A percentile compares a stretch with the other conserved stretches of the same genome.
Evolutionary conservation across 163 green algal species (phyloP).

Genomic region (Chlamydomonas reinhardtii): DNA sequence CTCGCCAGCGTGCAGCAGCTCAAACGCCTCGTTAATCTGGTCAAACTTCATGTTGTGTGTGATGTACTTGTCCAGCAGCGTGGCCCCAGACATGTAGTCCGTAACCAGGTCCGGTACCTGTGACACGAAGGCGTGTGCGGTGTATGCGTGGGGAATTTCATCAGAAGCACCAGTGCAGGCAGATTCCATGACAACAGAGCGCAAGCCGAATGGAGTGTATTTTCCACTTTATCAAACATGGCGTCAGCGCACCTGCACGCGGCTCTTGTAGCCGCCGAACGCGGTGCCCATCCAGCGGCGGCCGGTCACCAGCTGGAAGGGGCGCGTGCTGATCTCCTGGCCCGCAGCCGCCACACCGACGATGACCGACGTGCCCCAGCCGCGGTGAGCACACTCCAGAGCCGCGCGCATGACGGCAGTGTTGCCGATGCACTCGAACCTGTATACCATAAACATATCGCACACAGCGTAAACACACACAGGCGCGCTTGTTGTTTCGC

Average conservation of each 20-base stretch:
- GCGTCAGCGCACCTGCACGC: conserved; percentile 68
- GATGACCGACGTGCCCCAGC: conserved; percentile 94
- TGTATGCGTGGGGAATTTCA: no score
- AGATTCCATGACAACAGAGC: no score
- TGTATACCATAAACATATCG: no score
- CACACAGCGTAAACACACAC: no score
- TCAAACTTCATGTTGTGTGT: conserved; percentile 90
- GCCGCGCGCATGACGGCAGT: conserved; percentile 95
- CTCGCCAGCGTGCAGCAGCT: conserved; percentile 93
- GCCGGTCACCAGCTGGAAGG: conserved; percentile 99
- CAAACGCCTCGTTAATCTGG: conserved; percentile 97
- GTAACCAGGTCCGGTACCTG: conserved; percentile 93
- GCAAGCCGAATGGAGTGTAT: no score
- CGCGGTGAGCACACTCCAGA: conserved; percentile 94
- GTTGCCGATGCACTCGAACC: conserved; percentile 93
- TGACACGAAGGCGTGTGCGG: background rate
- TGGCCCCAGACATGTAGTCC: conserved; percentile 87
- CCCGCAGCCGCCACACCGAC: conserved; percentile 96
- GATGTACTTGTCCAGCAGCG: conserved; percentile 97
- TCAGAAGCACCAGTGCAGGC: no score
- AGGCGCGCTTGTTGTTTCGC: no score
- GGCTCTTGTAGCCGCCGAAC: conserved; percentile 97
- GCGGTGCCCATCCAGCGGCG: conserved; percentile 96
- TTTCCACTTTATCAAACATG: no score
- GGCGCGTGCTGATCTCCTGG: conserved; percentile 96